Evolutionary conservation across 805 yeast species (phyloP), one percentile per base, ranked within the genome.

Genomic region (Phaffomyces opuntiae): DNA sequence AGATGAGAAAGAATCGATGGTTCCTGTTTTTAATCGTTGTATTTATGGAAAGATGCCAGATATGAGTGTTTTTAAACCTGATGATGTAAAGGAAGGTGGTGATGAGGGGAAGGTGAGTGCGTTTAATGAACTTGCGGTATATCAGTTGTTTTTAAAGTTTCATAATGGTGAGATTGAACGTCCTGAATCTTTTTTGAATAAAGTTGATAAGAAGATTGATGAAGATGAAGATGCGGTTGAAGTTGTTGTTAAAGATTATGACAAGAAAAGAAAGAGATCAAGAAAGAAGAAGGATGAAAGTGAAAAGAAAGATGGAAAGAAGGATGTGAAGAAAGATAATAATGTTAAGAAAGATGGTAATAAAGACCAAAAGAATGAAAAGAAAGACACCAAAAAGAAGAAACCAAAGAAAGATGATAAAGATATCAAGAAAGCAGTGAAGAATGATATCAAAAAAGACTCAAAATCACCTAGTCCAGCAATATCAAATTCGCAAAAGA

Each of bases 11-110:
- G 67, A 66, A 39, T 45, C 54, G 3, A 56, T 67, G 42, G 47
- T 53, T 1, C 74, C 80, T 0, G 54, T 50, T 17, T 55, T 72
- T 13, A 66, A 64, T 31, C 61, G 57, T 40, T 62, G 76, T 1
- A 42, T 70, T 3, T 67, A 53, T 44, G 49, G 57, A 6, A 51
- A 53, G 36, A 68, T 68, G 70, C 57, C 56, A 9, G 26, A 42
- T 13, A 46, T 39, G 38, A 43, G 12, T 41, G 13, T 33, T 26
- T n/a, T 38, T 36, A 16, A 24, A 16, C 21, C 32, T 17, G 16
- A 9, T 27, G 13, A 13, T 35, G 16, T 34, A 21, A 29, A 29
- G 4, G 13, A 29, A 29, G 31, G 13, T 11, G 13, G 12, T 9
- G 29, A 27, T 27, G 12, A 9, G 12, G 12, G 29, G 13, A 11